Evolutionary conservation across 1,139 yeast species (phyloP).

Genomic region (Hansenula anomala): DNA sequence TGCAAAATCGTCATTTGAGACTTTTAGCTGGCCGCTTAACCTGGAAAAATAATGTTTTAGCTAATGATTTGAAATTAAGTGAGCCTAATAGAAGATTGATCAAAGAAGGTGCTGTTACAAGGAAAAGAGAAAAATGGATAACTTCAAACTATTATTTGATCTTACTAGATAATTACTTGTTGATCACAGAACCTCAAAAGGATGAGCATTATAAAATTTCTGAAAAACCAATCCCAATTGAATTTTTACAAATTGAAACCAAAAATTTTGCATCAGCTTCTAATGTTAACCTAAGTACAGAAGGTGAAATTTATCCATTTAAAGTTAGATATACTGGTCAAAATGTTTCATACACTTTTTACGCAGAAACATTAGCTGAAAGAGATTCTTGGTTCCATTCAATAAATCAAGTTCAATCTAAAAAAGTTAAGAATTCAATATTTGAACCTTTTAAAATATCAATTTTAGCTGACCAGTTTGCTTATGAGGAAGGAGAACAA

Average conservation of each 20-base stretch:
- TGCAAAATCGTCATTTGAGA: constrained; percentile 45
- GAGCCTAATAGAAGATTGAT: constrained; percentile 55
- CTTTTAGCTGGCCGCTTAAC: constrained; percentile 43
- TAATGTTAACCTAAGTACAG: constrained; percentile 11
- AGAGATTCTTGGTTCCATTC: constrained; percentile 57
- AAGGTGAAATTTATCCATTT: constrained; percentile 34
- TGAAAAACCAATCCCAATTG: constrained; percentile 60
- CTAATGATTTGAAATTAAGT: constrained; percentile 42
- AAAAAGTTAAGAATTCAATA: constrained; percentile 39
- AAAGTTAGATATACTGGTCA: constrained; percentile 46
- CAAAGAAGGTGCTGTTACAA: constrained; percentile 53
- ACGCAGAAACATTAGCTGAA: constrained; percentile 48
- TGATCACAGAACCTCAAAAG: constrained; percentile 50
- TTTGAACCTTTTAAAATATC: constrained; percentile 53
- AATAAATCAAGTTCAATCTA: constrained; percentile 51
- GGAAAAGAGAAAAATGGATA: constrained; percentile 60
- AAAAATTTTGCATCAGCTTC: constrained; percentile 14
- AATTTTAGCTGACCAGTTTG: constrained; percentile 58
- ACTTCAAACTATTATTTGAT: constrained; percentile 46
- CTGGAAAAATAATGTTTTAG: constrained; percentile 38
- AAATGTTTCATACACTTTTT: constrained; percentile 51
- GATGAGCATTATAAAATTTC: constrained; percentile 35
- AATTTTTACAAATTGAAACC: constrained; percentile 50
- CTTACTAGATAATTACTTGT: constrained; percentile 65
- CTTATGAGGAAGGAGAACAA: constrained; percentile 52